phyloP scores from a whole-genome alignment of 2,329 filamentous ascomycete genomes.

The Fusarium verticillioides region DNA sequence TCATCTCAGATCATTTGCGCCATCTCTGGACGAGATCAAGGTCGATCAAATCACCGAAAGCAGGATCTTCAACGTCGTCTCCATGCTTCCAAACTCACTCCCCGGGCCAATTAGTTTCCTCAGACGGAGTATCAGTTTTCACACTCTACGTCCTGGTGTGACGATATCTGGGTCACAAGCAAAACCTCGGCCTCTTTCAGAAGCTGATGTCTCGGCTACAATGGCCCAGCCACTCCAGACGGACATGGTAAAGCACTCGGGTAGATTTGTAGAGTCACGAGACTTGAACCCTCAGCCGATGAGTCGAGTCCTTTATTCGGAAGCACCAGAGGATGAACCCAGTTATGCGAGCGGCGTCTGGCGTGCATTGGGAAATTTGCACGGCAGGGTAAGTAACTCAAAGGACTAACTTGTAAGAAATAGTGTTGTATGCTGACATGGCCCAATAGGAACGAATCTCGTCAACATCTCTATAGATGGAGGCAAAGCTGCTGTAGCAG shows the following conservation, averaged over 20 bases:
- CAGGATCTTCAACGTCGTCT: constrained; percentile 61
- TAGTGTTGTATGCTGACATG: background rate
- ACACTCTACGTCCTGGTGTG: constrained; percentile 36
- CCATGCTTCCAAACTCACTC: constrained; percentile 64
- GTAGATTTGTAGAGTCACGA: constrained; percentile 11
- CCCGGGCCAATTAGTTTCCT: constrained; percentile 63
- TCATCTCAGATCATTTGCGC: constrained; percentile 26
- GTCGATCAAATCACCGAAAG: constrained; percentile 49
- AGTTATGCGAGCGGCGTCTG: constrained; percentile 44
- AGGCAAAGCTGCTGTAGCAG: constrained; percentile 38
- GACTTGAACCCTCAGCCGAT: constrained; percentile 30
- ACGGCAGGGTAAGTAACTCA: constrained; percentile 45
- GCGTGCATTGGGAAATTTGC: constrained; percentile 50
- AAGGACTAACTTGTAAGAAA: background rate
- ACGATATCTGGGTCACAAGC: constrained; percentile 19
- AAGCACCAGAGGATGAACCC: constrained; percentile 37
- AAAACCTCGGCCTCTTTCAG: constrained; percentile 36
- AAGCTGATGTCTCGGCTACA: constrained; percentile 28
- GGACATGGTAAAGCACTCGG: constrained; percentile 24
- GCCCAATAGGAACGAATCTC: constrained; percentile 41
- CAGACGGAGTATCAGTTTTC: constrained; percentile 52
- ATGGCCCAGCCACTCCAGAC: constrained; percentile 17
- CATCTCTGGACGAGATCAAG: constrained; percentile 45
- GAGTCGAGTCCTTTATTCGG: constrained; percentile 43
- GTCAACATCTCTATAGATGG: constrained; percentile 45